Conservation (phyloP, 1,284 basidiomycete genomes). For the Moesziomyces aphidis region DNA sequence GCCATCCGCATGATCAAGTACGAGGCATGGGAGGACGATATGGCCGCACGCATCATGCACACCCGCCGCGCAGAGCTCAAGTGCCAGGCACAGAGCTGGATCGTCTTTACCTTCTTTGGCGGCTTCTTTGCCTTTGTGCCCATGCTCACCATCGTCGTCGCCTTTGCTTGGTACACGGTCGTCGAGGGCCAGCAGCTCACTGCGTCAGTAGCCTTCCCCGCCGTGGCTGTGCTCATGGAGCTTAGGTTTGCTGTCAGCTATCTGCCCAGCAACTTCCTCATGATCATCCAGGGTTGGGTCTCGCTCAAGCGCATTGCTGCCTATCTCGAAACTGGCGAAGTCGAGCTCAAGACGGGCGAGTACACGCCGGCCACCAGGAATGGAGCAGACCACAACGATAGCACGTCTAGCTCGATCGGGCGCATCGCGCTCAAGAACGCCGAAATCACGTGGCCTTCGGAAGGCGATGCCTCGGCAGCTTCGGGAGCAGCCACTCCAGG, state of each 20-base stretch:
- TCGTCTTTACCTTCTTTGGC: slow-evolving; percentile 28
- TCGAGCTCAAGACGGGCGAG: slow-evolving; percentile 74
- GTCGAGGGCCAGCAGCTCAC: slow-evolving; percentile 36
- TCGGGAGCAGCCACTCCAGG: neutral
- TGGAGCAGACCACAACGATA: slow-evolving; percentile 4
- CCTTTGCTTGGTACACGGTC: slow-evolving; percentile 43
- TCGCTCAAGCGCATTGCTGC: slow-evolving; percentile 82
- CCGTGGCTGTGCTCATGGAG: slow-evolving; percentile 40
- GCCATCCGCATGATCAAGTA: slow-evolving; percentile 56
- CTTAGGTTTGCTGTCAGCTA: slow-evolving; percentile 37
- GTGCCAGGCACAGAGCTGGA: slow-evolving; percentile 32
- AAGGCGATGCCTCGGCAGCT: slow-evolving; percentile 1
- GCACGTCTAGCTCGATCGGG: neutral
- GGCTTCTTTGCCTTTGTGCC: slow-evolving; percentile 37
- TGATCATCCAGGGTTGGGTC: slow-evolving; percentile 74
- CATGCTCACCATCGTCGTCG: slow-evolving; percentile 38
- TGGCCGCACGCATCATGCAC: slow-evolving; percentile 27
- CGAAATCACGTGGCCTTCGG: slow-evolving; percentile 27
- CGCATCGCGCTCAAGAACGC: slow-evolving; percentile 13
- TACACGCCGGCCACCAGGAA: slow-evolving; percentile 13
- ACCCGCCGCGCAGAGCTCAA: slow-evolving; percentile 25
- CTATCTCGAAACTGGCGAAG: slow-evolving; percentile 77
- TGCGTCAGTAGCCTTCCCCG: slow-evolving; percentile 39
- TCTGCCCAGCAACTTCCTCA: slow-evolving; percentile 34
- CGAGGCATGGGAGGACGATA: slow-evolving; percentile 47